Conservation (phyloP, 1,284 basidiomycete genomes). For the Anthracocystis setariae region DNA sequence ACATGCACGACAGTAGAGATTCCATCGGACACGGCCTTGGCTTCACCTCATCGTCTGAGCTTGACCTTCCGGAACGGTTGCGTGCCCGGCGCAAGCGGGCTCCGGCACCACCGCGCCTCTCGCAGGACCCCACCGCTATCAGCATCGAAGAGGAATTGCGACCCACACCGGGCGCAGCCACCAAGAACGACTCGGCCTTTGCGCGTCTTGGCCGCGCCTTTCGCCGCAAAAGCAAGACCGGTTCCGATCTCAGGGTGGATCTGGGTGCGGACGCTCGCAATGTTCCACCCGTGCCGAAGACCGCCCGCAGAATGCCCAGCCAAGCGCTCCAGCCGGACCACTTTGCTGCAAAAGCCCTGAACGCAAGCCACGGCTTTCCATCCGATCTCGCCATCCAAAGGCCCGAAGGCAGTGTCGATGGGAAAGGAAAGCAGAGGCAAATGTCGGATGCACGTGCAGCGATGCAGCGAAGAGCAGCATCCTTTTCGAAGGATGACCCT, state of each 20-base stretch:
- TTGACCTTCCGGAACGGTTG: slow-evolving; percentile 44
- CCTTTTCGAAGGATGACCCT: not conserved
- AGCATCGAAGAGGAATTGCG: slow-evolving; percentile 39
- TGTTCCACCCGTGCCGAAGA: slow-evolving; percentile 23
- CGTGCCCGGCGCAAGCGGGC: slow-evolving; percentile 39
- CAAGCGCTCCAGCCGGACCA: slow-evolving; percentile 19
- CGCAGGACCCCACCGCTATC: slow-evolving; percentile 39
- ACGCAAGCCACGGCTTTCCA: slow-evolving; percentile 21
- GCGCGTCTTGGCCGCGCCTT: slow-evolving; percentile 41
- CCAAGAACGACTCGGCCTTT: slow-evolving; percentile 37
- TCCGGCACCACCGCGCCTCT: slow-evolving; percentile 30
- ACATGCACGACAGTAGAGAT: slow-evolving; percentile 14
- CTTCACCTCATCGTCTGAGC: slow-evolving; percentile 31
- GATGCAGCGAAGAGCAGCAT: not conserved
- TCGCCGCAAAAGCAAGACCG: slow-evolving; percentile 47
- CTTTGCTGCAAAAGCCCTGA: slow-evolving; percentile 27
- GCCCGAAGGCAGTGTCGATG: slow-evolving; percentile 12
- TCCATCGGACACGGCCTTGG: slow-evolving; percentile 22
- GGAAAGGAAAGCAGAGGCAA: slow-evolving; percentile 7
- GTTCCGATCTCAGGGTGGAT: slow-evolving; percentile 29
- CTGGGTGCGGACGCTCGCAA: slow-evolving; percentile 6
- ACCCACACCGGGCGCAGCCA: slow-evolving; percentile 1
- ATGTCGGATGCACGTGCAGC: not conserved
- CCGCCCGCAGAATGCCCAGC: slow-evolving; percentile 15
- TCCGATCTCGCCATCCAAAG: not conserved